phyloP scores from a whole-genome alignment of 768 basidiomycete genomes.

The Pleurotus tuoliensis region DNA sequence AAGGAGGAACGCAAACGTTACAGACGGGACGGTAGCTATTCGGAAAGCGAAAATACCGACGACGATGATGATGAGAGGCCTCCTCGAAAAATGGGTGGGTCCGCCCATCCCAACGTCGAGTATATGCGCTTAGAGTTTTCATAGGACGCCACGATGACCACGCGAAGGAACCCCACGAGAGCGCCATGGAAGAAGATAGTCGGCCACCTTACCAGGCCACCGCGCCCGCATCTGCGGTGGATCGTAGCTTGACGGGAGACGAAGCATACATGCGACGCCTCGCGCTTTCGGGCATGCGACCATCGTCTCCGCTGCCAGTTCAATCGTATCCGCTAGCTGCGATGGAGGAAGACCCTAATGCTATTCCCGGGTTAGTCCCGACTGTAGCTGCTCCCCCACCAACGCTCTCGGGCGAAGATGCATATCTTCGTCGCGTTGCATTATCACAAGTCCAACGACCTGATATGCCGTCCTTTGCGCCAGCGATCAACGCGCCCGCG shows the following conservation, averaged over 20 bases:
- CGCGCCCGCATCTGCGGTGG: constrained; percentile 29
- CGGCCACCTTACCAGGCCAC: neutral
- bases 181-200: constrained; percentile 54
- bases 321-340: constrained; percentile 10
- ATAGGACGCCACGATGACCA: constrained; percentile 47
- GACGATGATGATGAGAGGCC: constrained; percentile 62
- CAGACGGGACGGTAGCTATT: constrained; percentile 55
- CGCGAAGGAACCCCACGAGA: constrained; percentile 34
- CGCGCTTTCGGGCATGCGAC: constrained; percentile 48
- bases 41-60: constrained; percentile 59
- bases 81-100: constrained; percentile 74
- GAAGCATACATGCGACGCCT: constrained; percentile 75
- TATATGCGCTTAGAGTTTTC: neutral
- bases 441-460: constrained; percentile 39
- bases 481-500: neutral
- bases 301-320: constrained; percentile 12
- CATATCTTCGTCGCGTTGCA: constrained; percentile 57
- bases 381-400: constrained; percentile 12
- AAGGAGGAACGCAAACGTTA: constrained; percentile 54
- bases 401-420: constrained; percentile 62
- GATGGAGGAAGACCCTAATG: constrained; percentile 16
- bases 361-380: constrained; percentile 18
- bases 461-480: no score
- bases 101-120: constrained; percentile 11
- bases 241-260: constrained; percentile 60